Evolutionary conservation across 176 grass and related monocot genomes (phyloP), one percentile per base, ranked within the genome.

Genomic region (Cocos nucifera): DNA sequence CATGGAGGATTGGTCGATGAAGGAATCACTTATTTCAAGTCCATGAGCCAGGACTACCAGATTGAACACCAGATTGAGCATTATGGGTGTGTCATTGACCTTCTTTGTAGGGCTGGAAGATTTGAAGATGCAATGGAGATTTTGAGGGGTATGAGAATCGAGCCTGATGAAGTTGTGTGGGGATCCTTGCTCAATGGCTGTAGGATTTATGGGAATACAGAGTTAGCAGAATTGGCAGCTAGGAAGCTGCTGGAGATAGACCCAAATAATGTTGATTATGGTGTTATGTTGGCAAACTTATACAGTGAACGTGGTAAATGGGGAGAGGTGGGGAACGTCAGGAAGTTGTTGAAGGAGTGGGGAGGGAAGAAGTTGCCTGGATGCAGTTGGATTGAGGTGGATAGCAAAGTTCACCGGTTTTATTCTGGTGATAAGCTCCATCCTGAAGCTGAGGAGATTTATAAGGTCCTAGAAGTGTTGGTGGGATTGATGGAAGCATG

Each of bases 41-140:
- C 56, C 23, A 82, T 88, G 84, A 59, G 26, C 18, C 10, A 29
- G 49, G 72, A 80, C 57, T 79, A 85, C 10, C 4, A 62, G 25
- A 88, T 95, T 62, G 68, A 82, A 22, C 75, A 80, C 55, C 73
- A 80, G 63, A 88, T 95, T 54, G 89, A 95, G 51, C 89, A 95
- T 79, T 95, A 82, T 65, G 89, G 89, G 1, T 95, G 89, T 63
- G 50, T 85, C 15, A 50, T 88, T 12, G 84, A 94, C 23, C 89
- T 94, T 72, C 80, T 94, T 77, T 70, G 84, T 49, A 78, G 89
- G 52, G 84, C 84, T 6, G 89, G 84, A 7, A 76, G 49, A 8
- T 95, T 95, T 79, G 65, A 71, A 79, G 78, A 85, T 68, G 84
- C 66, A 54, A 65, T 88, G 62, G 69, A 71, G 64, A 68, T 95